Percentiles rank a stretch among this genome's conserved stretches.
phyloP scores from a whole-genome alignment of 768 basidiomycete species.

The Austroboletus eburneus region DNA sequence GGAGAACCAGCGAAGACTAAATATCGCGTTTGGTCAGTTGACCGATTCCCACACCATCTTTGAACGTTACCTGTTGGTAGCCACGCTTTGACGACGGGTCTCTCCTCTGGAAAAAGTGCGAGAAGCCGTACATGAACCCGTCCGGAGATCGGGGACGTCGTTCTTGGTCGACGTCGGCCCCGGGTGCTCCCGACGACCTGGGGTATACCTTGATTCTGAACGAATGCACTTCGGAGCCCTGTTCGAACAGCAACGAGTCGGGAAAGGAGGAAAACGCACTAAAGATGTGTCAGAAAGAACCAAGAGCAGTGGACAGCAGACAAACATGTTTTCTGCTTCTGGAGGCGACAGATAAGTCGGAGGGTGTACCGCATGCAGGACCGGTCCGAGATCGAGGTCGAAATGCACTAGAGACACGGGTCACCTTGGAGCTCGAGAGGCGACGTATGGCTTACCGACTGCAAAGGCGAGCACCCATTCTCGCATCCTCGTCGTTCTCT shows the following conservation, averaged over 20 bases:
- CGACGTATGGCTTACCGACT: slow-evolving; percentile 46
- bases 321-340: slow-evolving; percentile 80
- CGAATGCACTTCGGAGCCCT: slow-evolving; percentile 80
- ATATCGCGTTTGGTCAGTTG: no score
- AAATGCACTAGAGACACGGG: slow-evolving; percentile 63
- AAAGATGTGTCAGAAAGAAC: slow-evolving; percentile 4
- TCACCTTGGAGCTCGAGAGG: background rate
- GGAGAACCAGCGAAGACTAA: slow-evolving; percentile 58
- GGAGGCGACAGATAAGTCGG: slow-evolving; percentile 56
- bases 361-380: slow-evolving; percentile 67
- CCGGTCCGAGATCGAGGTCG: slow-evolving; percentile 83
- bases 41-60: background rate
- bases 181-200: slow-evolving; percentile 14
- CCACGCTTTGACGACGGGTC: slow-evolving; percentile 69
- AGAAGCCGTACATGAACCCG: slow-evolving; percentile 74
- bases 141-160: slow-evolving; percentile 42
- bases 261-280: slow-evolving; percentile 90
- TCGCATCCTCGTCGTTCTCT: slow-evolving; percentile 46
- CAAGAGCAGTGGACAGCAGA: background rate
- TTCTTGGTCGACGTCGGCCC: no score
- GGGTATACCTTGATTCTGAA: slow-evolving; percentile 71
- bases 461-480: slow-evolving; percentile 68
- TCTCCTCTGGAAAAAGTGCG: slow-evolving; percentile 68
- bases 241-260: slow-evolving; percentile 80
- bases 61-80: slow-evolving; percentile 61